phyloP scores from a whole-genome alignment of 805 yeast species.

The Komagataella ulmi region DNA sequence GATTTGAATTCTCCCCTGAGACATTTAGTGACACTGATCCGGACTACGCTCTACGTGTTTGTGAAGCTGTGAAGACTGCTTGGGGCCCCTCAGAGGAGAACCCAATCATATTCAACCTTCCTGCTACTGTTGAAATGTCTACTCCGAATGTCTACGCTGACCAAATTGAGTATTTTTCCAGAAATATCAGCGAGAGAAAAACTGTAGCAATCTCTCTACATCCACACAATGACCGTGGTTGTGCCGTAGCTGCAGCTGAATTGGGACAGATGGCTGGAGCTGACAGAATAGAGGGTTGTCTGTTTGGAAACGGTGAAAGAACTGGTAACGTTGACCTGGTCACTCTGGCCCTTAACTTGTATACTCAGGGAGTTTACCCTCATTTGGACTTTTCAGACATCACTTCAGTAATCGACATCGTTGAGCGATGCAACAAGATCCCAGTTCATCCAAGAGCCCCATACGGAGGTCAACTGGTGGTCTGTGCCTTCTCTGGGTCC shows the following conservation, averaged over 20 bases:
- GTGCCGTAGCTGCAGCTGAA: slow-evolving; percentile 77
- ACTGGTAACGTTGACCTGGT: slow-evolving; percentile 75
- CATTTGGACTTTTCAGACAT: slow-evolving; percentile 59
- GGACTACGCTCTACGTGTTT: slow-evolving; percentile 61
- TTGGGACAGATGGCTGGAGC: slow-evolving; percentile 73
- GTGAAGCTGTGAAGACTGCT: slow-evolving; percentile 67
- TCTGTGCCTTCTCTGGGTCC: slow-evolving; percentile 62
- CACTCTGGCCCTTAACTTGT: slow-evolving; percentile 64
- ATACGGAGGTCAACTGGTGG: slow-evolving; percentile 69
- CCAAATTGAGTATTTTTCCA: slow-evolving; percentile 64
- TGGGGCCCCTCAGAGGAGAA: slow-evolving; percentile 70
- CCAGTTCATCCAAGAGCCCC: slow-evolving; percentile 69
- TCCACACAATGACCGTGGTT: slow-evolving; percentile 72
- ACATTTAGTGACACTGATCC: slow-evolving; percentile 64
- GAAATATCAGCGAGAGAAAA: slow-evolving; percentile 57
- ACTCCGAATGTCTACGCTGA: slow-evolving; percentile 70
- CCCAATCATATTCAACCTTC: slow-evolving; percentile 68
- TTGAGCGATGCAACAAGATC: slow-evolving; percentile 67
- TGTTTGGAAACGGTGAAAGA: slow-evolving; percentile 77
- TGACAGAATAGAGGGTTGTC: slow-evolving; percentile 75
- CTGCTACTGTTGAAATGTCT: slow-evolving; percentile 73
- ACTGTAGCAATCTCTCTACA: slow-evolving; percentile 59
- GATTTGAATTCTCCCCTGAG: slow-evolving; percentile 69
- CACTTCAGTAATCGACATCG: slow-evolving; percentile 50
- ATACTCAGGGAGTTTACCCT: slow-evolving; percentile 68